Evolutionary conservation across 2,329 filamentous ascomycete species (phyloP).

Genomic region (Aspergillus udagawae): DNA sequence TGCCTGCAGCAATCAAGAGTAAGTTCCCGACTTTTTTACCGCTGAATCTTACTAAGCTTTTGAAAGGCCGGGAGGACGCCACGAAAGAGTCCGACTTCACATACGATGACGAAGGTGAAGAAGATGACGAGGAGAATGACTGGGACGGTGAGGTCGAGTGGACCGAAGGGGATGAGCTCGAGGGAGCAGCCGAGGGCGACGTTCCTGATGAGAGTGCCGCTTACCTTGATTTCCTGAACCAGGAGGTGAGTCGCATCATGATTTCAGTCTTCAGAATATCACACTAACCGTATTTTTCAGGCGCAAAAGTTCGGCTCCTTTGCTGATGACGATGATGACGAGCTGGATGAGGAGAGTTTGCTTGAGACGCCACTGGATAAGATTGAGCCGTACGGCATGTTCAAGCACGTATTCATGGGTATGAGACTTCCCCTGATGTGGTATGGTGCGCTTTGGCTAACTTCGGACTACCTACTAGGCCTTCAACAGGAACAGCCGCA

Average conservation of each 20-base stretch:
- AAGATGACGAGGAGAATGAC: conserved; percentile 77
- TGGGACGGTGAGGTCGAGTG: conserved; percentile 74
- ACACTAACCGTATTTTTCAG: conserved; percentile 38
- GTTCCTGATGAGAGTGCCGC: conserved; percentile 86
- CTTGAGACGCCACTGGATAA: conserved; percentile 94
- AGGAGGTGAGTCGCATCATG: conserved; percentile 59
- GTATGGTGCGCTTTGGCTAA: conserved; percentile 25
- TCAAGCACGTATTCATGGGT: conserved; percentile 80
- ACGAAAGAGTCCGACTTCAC: conserved; percentile 81
- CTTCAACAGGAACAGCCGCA: conserved; percentile 88
- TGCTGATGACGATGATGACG: conserved; percentile 76
- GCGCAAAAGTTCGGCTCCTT: conserved; percentile 78
- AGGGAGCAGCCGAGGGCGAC: conserved; percentile 58
- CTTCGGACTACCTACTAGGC: conserved; percentile 46
- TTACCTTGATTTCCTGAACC: conserved; percentile 92
- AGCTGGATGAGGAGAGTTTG: conserved; percentile 86
- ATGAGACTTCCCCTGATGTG: conserved; percentile 36
- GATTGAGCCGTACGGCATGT: conserved; percentile 88
- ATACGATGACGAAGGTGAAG: conserved; percentile 67
- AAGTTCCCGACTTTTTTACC: conserved; percentile 29
- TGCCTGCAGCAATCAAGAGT: conserved; percentile 85
- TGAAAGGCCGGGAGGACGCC: conserved; percentile 77
- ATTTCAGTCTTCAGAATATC: not conserved
- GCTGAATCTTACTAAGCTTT: conserved; percentile 18
- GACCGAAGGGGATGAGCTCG: conserved; percentile 61